A percentile compares a stretch with the other conserved stretches of the same genome.
Conservation (phyloP, 2,329 filamentous ascomycete genomes). For the Ceratocystis ficicola region DNA sequence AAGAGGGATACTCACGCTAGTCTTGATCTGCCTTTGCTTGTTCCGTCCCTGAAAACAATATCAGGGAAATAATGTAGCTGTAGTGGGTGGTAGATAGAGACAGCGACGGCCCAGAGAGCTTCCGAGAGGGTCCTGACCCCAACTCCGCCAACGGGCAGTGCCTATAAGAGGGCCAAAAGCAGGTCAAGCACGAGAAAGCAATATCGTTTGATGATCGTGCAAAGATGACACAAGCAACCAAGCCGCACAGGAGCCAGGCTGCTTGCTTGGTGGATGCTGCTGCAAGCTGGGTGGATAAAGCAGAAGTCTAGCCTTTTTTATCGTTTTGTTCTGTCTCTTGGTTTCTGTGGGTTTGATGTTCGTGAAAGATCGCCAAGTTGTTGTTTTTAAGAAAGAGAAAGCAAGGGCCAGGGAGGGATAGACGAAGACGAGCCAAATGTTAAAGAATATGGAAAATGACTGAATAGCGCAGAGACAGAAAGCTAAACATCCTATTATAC, state of each 20-base stretch:
- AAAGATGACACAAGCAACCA: conserved; percentile 8
- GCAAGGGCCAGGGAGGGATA: background rate
- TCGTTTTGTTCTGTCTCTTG: background rate
- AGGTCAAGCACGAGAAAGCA: background rate
- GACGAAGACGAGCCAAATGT: background rate
- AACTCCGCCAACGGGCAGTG: background rate
- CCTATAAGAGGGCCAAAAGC: background rate
- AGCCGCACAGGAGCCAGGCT: background rate
- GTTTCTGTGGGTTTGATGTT: background rate
- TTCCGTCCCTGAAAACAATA: background rate
- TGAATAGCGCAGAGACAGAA: conserved; percentile 10
- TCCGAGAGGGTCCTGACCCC: background rate
- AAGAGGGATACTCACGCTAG: background rate
- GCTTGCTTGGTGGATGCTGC: background rate
- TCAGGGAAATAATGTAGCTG: background rate
- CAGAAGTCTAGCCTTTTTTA: background rate
- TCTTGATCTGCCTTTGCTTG: conserved; percentile 3
- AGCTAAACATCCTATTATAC: conserved; percentile 1
- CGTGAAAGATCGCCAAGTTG: conserved; percentile 1
- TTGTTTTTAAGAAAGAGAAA: background rate
- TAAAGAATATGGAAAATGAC: conserved; percentile 4
- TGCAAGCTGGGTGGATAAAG: background rate
- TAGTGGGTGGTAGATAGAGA: background rate
- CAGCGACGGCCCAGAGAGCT: background rate
- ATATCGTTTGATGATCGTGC: background rate